Conservation (phyloP, 345 rosid genomes). For the Populus davidiana region DNA sequence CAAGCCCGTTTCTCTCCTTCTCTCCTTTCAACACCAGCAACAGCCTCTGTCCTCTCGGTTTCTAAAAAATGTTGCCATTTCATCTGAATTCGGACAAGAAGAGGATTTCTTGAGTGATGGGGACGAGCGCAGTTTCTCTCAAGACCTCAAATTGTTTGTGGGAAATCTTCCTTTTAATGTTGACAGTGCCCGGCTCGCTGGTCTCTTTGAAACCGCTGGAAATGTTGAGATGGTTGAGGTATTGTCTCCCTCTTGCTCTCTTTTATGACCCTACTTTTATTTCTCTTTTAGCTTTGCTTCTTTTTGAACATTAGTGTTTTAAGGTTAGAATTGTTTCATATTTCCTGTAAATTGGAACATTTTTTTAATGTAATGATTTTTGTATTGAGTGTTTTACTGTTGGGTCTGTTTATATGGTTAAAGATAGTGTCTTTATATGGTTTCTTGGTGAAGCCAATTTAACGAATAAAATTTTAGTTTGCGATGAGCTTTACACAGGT, state of each 20-base stretch:
- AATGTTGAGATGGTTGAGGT: slow-evolving; percentile 98
- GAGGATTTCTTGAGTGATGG: slow-evolving; percentile 51
- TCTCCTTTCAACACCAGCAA: background rate
- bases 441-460: background rate
- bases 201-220: slow-evolving; percentile 67
- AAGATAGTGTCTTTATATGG: background rate
- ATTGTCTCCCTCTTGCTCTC: slow-evolving; percentile 8
- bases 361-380: background rate
- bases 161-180: slow-evolving; percentile 90
- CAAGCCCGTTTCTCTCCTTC: slow-evolving; percentile 36
- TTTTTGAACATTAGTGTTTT: background rate
- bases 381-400: background rate
- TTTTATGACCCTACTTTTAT: background rate
- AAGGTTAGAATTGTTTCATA: background rate
- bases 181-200: slow-evolving; percentile 92
- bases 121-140: slow-evolving; percentile 48
- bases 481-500: too few relatives aligned
- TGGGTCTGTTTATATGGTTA: too few relatives aligned
- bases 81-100: slow-evolving; percentile 62
- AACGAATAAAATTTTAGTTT: background rate
- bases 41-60: slow-evolving; percentile 41
- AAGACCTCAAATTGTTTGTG: slow-evolving; percentile 82
- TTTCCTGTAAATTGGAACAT: background rate
- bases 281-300: background rate
- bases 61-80: slow-evolving; percentile 50